Base-by-base conservation (phyloP, 2,329 filamentous ascomycete species). In the Colletotrichum noveboracense region DNA sequence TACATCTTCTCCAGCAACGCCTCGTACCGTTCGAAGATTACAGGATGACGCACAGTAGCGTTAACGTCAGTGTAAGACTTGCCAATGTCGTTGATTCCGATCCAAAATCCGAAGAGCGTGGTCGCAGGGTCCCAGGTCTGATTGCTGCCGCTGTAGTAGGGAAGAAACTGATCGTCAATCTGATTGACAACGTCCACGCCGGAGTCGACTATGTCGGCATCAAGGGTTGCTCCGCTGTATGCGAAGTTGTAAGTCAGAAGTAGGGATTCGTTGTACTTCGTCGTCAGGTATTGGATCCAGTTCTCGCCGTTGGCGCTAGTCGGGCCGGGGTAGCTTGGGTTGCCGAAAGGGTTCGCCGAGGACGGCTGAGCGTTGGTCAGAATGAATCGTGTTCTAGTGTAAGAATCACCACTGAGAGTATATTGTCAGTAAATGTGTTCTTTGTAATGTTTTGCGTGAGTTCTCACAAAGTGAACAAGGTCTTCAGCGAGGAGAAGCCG, bases 1-100 rank as follows among this genome's bases (percentile, higher is more conserved):
- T 90, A 89, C 36, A 90, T 81, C 24, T 87, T 84, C 78, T 86
- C 34, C 24, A 66, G 34, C 9, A 72, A n/a, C 10, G 14, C 34
- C 26, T 48, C 26, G 7, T 67, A 67, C 18, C 60, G 21, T 4
- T 60, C 52, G 9, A 71, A 71, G 9, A 71, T 61, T 3, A 48
- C 10, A 2, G 52, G 26, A 14, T 71, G 62, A 9, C 66, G 32
- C 13, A 32, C 26, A 13, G 61, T 67, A 7, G 70, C 66, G 24
- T 71, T 71, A 1, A 13, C 70, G 4, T 30, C 21, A 5, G 14
- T 48, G 34, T 67, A 71, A 0, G 52, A 65, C 78, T 91, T 89
- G 72, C 84, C 85, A 73, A 91, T 89, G 72, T 91, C 89, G 79
- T 91, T 91, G 76, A 91, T 85, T 2, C 88, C 90, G 61, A 91